These are phyloP conservation scores for Fusarium globosum DNA, from an alignment of 2,329 filamentous ascomycete species.

Conservation along the genomic window DNA sequence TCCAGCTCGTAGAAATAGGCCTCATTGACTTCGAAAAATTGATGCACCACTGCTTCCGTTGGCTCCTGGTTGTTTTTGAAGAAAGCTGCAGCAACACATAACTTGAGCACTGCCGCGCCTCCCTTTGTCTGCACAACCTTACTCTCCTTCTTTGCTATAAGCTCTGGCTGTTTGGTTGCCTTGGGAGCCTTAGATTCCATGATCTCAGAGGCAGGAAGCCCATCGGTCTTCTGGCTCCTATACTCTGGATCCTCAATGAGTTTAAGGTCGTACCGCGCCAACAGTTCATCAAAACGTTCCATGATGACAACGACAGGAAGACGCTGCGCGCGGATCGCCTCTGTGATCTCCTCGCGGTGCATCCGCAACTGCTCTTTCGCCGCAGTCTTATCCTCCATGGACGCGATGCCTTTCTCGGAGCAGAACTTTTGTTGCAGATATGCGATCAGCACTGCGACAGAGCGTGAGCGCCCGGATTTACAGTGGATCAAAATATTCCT, in stretches of 20 bases:
- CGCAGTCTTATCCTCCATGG: not conserved
- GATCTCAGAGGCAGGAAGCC: rapidly evolving
- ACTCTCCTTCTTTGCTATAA: not conserved
- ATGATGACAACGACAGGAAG: not conserved
- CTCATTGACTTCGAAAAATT: not conserved
- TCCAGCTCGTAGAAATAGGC: not conserved
- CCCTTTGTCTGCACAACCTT: not conserved
- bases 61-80: not conserved
- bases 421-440: not conserved
- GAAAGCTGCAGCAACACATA: not conserved
- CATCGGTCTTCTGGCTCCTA: not conserved
- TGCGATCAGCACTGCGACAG: not conserved
- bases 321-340: not conserved
- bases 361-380: not conserved
- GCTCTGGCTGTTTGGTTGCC: rapidly evolving
- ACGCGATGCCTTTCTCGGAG: not conserved
- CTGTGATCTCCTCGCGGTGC: not conserved
- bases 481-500: not conserved
- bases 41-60: not conserved
- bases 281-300: not conserved
- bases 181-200: rapidly evolving
- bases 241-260: not conserved
- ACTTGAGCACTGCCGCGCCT: not conserved
- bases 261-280: not conserved
- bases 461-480: not conserved